Conservation (phyloP, 2,329 filamentous ascomycete genomes). For the Thermothelomyces thermophilus region DNA sequence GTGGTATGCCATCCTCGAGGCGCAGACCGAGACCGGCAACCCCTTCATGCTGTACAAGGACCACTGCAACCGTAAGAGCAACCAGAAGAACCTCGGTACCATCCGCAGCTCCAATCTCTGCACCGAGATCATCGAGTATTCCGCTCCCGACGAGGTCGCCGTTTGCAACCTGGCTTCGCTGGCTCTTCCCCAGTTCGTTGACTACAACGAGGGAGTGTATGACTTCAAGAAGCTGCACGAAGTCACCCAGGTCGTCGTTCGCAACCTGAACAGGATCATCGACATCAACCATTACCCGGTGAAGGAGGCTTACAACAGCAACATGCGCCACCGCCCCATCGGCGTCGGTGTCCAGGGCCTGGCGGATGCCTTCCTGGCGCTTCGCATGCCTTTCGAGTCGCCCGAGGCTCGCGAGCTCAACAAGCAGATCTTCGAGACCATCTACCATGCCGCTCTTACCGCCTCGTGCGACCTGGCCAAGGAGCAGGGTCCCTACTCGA, state of each 20-base stretch:
- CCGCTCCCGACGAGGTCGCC: constrained; percentile 92
- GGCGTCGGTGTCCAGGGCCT: constrained; percentile 96
- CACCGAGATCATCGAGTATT: constrained; percentile 98
- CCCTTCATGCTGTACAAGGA: constrained; percentile 99
- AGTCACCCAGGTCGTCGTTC: constrained; percentile 83
- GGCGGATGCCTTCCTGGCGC: constrained; percentile 93
- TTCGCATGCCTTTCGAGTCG: constrained; percentile 95
- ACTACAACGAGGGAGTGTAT: constrained; percentile 76
- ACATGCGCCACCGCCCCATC: constrained; percentile 93
- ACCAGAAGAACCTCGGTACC: constrained; percentile 98
- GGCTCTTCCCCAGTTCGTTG: constrained; percentile 83
- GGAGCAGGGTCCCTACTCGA: constrained; percentile 75
- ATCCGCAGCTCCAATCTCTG: constrained; percentile 98
- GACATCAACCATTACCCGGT: constrained; percentile 99
- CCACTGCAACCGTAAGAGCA: constrained; percentile 96
- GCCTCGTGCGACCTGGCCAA: constrained; percentile 82
- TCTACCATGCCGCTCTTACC: constrained; percentile 92
- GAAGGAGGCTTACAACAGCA: constrained; percentile 85
- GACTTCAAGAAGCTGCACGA: constrained; percentile 98
- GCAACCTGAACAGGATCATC: constrained; percentile 97
- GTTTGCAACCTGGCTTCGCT: constrained; percentile 97
- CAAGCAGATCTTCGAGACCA: constrained; percentile 98
- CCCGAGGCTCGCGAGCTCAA: constrained; percentile 90
- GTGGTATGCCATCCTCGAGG: constrained; percentile 97
- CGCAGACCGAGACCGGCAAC: constrained; percentile 97